Evolutionary conservation across 805 yeast species (phyloP).

Genomic region (Candida patagonica): DNA sequence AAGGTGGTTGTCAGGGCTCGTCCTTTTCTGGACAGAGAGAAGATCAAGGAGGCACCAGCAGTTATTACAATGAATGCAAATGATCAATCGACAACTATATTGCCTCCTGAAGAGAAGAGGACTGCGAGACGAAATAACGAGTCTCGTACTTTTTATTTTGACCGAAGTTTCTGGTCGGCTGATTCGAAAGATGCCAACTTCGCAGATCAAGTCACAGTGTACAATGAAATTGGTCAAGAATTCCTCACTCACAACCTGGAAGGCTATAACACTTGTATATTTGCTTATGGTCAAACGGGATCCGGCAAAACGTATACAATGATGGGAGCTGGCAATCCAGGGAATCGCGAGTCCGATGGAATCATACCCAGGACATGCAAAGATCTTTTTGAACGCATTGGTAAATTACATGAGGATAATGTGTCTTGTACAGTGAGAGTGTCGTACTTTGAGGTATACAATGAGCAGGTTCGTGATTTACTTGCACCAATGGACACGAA

Average conservation of each 20-base stretch:
- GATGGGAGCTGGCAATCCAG: conserved; percentile 48
- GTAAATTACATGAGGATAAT: conserved; percentile 29
- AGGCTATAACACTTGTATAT: conserved; percentile 66
- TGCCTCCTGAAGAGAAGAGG: conserved; percentile 13
- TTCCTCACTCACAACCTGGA: conserved; percentile 52
- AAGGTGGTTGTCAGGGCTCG: conserved; percentile 33
- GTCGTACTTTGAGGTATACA: conserved; percentile 67
- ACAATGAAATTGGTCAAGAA: conserved; percentile 46
- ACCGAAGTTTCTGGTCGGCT: conserved; percentile 44
- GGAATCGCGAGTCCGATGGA: conserved; percentile 41
- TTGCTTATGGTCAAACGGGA: conserved; percentile 79
- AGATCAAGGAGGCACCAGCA: conserved; percentile 7
- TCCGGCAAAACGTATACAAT: conserved; percentile 80
- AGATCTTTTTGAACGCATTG: conserved; percentile 41
- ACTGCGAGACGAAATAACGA: conserved; percentile 20
- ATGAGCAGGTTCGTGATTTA: conserved; percentile 66
- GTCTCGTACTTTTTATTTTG: conserved; percentile 39
- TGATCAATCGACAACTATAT: conserved; percentile 15
- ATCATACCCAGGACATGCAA: conserved; percentile 54
- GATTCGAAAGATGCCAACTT: conserved; percentile 27
- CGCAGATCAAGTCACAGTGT: conserved; percentile 44
- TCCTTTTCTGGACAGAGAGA: conserved; percentile 26
- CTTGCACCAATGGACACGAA: conserved; percentile 23
- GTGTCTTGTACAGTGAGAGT: conserved; percentile 38
- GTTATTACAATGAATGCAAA: conserved; percentile 14